Conservation (phyloP, 306 rosid genomes). For the Nissolia schottii region DNA sequence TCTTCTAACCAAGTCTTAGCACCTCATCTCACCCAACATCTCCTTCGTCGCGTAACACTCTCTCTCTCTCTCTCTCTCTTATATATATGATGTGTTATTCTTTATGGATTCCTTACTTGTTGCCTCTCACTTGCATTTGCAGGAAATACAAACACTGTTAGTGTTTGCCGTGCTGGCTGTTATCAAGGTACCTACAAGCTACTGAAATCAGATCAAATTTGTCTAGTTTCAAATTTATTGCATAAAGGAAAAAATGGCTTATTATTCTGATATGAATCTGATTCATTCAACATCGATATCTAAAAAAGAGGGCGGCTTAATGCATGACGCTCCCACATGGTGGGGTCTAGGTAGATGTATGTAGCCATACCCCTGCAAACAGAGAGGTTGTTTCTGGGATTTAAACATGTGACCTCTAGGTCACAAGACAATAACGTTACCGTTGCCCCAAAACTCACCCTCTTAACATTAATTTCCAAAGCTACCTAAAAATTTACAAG, state of each 20-base stretch:
- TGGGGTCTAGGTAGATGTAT: too few species aligned
- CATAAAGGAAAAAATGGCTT: background rate
- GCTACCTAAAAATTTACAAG: background rate
- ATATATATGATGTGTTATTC: background rate
- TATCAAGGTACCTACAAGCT: conserved; percentile 63
- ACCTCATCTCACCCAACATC: conserved; percentile 39
- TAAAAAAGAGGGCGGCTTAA: too few species aligned
- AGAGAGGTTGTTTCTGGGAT: too few species aligned
- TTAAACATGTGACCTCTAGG: too few species aligned
- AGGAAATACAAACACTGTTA: conserved; percentile 73
- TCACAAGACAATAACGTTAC: too few species aligned
- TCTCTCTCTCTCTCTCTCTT: conserved; percentile 3
- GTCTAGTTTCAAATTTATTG: background rate
- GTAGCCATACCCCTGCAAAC: too few species aligned
- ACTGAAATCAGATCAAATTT: background rate
- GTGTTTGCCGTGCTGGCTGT: conserved; percentile 50
- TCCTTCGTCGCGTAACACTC: conserved; percentile 58
- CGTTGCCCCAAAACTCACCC: too few species aligned
- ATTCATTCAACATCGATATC: background rate
- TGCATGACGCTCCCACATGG: too few species aligned
- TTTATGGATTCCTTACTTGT: background rate
- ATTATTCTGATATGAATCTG: background rate
- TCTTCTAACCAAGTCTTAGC: conserved; percentile 44
- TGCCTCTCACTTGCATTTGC: conserved; percentile 1
- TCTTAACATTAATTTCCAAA: background rate